Conservation (phyloP, 352 stramenopile species). For the Plasmopara muralis region DNA sequence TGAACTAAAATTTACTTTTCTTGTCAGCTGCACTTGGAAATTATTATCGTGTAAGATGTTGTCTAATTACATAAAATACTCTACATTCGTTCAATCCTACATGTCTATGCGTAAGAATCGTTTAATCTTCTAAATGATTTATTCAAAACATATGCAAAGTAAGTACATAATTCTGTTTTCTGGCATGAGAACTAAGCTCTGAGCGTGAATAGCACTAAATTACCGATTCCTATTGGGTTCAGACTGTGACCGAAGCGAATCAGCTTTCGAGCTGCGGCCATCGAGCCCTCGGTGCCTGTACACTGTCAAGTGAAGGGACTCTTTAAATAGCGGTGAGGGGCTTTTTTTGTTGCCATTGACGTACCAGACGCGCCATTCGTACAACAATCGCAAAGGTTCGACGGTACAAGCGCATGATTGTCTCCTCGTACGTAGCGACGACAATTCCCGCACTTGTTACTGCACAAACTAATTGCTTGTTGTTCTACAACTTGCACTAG, state of each 20-base stretch:
- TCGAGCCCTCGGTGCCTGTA: background rate
- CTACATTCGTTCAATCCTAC: too few species aligned
- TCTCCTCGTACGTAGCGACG: constrained; percentile 22
- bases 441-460: constrained; percentile 1
- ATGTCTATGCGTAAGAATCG: too few species aligned
- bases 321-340: background rate
- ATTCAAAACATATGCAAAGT: too few species aligned
- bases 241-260: background rate
- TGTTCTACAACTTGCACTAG: constrained; percentile 16
- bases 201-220: too few species aligned
- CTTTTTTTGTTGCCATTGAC: background rate
- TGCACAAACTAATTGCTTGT: constrained; percentile 9
- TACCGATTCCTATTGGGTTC: background rate
- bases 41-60: too few species aligned
- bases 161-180: too few species aligned
- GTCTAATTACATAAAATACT: too few species aligned
- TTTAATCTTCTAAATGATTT: too few species aligned
- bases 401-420: constrained; percentile 8
- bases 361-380: constrained; percentile 6
- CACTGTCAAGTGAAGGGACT: background rate
- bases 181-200: too few species aligned
- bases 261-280: background rate
- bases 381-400: constrained; percentile 4
- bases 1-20: too few species aligned
- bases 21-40: too few species aligned